Percentiles rank a stretch among this genome's conserved stretches.
Evolutionary conservation across 805 yeast genomes (phyloP).

Genomic region (Candida methanosorbosa): DNA sequence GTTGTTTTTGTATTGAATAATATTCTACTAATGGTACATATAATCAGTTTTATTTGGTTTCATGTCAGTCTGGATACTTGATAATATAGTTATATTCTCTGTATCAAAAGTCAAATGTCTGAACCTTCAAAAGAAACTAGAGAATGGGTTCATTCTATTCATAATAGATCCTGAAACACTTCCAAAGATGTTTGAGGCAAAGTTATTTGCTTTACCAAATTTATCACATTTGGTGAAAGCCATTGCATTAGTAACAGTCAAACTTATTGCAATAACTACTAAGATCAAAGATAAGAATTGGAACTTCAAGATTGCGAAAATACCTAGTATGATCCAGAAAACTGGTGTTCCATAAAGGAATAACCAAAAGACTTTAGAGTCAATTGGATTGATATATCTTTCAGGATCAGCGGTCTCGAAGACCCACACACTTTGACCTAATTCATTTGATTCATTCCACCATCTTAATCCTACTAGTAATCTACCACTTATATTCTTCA

Average conservation of each 20-base stretch:
- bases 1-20: no score
- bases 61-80: no score
- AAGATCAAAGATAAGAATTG: conserved; percentile 60
- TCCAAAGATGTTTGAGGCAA: conserved; percentile 52
- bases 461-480: conserved; percentile 86
- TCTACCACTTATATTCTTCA: conserved; percentile 86
- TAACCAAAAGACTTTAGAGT: conserved; percentile 83
- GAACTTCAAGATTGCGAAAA: conserved; percentile 72
- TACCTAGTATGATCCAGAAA: conserved; percentile 64
- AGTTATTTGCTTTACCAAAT: conserved; percentile 72
- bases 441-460: conserved; percentile 83
- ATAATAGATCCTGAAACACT: conserved; percentile 36
- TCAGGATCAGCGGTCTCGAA: conserved; percentile 76
- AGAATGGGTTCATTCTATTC: conserved; percentile 36
- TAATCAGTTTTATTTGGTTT: no score
- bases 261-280: conserved; percentile 56
- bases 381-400: conserved; percentile 78
- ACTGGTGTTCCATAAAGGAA: conserved; percentile 68
- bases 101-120: no score
- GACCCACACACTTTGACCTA: conserved; percentile 74
- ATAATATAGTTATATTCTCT: no score
- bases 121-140: background rate
- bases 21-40: no score
- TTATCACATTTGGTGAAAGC: conserved; percentile 91
- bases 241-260: conserved; percentile 75